Conservation (phyloP, 2,329 filamentous ascomycete genomes). For the Neofusicoccum laricinum region DNA sequence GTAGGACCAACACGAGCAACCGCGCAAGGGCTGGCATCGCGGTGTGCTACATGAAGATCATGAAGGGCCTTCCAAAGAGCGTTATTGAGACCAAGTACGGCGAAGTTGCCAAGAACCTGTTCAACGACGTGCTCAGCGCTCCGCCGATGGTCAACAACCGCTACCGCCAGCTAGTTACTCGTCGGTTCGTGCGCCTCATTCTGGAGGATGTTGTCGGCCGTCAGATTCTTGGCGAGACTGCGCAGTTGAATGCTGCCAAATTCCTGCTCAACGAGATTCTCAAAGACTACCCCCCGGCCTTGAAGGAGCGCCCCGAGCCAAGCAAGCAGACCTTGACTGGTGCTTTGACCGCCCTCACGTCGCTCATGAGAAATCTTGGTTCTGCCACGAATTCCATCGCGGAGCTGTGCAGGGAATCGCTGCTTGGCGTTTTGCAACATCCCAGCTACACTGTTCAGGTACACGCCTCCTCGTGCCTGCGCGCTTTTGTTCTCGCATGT, state of each 20-base stretch:
- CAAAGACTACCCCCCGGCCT: constrained; percentile 88
- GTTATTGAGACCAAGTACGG: constrained; percentile 81
- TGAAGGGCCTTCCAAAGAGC: constrained; percentile 75
- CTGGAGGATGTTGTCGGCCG: constrained; percentile 80
- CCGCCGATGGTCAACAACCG: constrained; percentile 76
- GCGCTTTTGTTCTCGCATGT: constrained; percentile 82
- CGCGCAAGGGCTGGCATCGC: constrained; percentile 78
- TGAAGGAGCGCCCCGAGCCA: constrained; percentile 85
- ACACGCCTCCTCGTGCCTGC: constrained; percentile 80
- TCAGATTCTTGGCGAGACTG: constrained; percentile 82
- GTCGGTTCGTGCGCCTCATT: constrained; percentile 79
- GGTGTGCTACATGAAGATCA: constrained; percentile 79
- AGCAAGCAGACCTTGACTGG: constrained; percentile 81
- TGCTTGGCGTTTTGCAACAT: constrained; percentile 88
- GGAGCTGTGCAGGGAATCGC: constrained; percentile 78
- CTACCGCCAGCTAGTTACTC: constrained; percentile 79
- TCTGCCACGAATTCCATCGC: constrained; percentile 77
- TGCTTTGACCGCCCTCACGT: constrained; percentile 73
- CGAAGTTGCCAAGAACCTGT: constrained; percentile 75
- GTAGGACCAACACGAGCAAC: constrained; percentile 74
- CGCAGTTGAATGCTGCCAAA: constrained; percentile 78
- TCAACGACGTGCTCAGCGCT: constrained; percentile 75
- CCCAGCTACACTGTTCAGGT: constrained; percentile 96
- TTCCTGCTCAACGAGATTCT: constrained; percentile 81
- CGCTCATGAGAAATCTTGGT: constrained; percentile 75